phyloP scores from a whole-genome alignment of 371 early-diverging fungal genomes.

The Blakeslea trispora region DNA sequence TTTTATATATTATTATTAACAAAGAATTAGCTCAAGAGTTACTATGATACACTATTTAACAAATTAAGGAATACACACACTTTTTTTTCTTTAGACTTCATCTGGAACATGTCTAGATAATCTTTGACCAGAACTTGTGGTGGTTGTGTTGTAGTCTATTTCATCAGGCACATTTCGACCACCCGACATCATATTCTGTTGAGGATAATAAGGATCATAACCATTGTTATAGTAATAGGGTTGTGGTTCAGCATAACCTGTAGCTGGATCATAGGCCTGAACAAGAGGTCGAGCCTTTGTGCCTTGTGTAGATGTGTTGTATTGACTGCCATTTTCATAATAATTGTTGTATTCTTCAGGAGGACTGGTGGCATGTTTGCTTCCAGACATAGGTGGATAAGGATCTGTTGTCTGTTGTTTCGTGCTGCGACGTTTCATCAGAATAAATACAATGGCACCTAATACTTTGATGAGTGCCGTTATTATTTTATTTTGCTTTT shows the following conservation, averaged over 20 bases:
- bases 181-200: slow-evolving; percentile 2
- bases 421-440: slow-evolving; percentile 11
- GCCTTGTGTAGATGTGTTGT: background rate
- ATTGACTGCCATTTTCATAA: slow-evolving; percentile 10
- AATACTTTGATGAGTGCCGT: no score
- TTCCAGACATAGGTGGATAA: background rate
- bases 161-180: slow-evolving; percentile 28
- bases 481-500: no score
- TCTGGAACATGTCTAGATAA: slow-evolving; percentile 23
- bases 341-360: slow-evolving; percentile 12
- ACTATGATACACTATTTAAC: no score
- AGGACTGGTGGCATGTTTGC: slow-evolving; percentile 1
- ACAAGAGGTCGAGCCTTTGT: slow-evolving; percentile 24
- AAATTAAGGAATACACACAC: no score
- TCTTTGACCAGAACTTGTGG: background rate
- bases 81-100: slow-evolving; percentile 10
- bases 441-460: slow-evolving; percentile 8
- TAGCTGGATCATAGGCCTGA: slow-evolving; percentile 24
- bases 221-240: slow-evolving; percentile 5
- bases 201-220: slow-evolving; percentile 15
- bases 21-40: no score
- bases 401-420: background rate
- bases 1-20: no score
- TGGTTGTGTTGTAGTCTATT: slow-evolving; percentile 9
- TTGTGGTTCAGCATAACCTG: background rate